phyloP scores from a whole-genome alignment of 306 rosid genomes.

The Hippophae gyantsensis region DNA sequence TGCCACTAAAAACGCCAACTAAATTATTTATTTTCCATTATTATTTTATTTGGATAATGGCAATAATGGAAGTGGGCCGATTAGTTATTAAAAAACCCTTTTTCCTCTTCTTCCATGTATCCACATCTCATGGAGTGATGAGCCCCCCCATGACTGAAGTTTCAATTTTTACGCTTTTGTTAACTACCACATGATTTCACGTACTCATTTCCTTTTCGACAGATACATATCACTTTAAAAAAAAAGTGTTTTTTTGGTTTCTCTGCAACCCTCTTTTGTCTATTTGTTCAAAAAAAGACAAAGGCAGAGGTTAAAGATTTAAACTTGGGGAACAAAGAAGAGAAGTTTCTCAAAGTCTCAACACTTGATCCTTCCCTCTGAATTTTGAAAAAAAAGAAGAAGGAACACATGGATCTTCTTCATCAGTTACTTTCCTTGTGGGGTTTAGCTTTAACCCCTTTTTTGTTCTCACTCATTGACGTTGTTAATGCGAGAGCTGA shows the following conservation, averaged over 20 bases:
- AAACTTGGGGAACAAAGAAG: conserved; percentile 17
- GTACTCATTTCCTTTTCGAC: conserved; percentile 11
- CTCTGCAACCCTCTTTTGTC: conserved; percentile 45
- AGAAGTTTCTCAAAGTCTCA: conserved; percentile 22
- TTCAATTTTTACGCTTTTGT: conserved; percentile 25
- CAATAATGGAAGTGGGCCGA: background rate
- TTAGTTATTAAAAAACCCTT: background rate
- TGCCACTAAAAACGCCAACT: too few relatives aligned
- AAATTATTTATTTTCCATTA: background rate
- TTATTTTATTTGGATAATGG: background rate
- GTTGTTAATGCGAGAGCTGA: conserved; percentile 28
- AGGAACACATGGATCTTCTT: conserved; percentile 37
- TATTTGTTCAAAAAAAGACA: conserved; percentile 18
- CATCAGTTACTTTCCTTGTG: conserved; percentile 32
- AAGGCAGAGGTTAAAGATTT: conserved; percentile 13
- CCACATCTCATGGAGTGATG: background rate
- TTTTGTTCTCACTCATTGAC: conserved; percentile 18
- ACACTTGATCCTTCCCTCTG: background rate
- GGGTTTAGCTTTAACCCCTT: conserved; percentile 26
- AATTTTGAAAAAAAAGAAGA: background rate
- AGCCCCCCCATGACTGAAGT: conserved; percentile 4
- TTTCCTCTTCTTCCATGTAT: background rate
- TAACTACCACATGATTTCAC: conserved; percentile 43
- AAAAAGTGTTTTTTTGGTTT: conserved; percentile 63
- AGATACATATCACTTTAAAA: conserved; percentile 12